Percentiles rank a stretch among this genome's conserved stretches.
Evolutionary conservation across 768 basidiomycete species (phyloP).

Genomic region (Pleurotus tuoliensis): DNA sequence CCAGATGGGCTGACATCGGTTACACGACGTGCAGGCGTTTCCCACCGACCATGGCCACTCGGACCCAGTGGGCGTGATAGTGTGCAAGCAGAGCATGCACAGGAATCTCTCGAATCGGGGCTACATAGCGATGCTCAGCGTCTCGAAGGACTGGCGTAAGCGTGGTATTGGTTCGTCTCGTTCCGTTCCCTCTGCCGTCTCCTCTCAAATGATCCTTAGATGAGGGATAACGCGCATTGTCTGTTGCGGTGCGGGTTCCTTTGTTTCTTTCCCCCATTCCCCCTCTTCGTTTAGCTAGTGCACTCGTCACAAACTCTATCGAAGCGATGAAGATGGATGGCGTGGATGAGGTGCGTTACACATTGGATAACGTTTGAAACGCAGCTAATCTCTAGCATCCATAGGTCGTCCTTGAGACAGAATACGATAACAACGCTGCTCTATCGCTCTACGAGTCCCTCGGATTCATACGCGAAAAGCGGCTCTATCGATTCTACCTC

Average conservation of each 20-base stretch:
- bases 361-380: neutral
- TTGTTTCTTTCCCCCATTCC: conserved; percentile 23
- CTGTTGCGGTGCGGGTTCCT: conserved; percentile 35
- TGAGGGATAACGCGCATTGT: conserved; percentile 38
- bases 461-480: conserved; percentile 95
- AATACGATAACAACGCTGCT: conserved; percentile 87
- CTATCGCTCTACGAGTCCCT: conserved; percentile 87
- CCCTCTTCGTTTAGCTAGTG: conserved; percentile 56
- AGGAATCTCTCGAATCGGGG: conserved; percentile 73
- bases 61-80: conserved; percentile 83
- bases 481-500: conserved; percentile 91
- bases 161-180: conserved; percentile 81
- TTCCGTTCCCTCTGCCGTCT: conserved; percentile 29
- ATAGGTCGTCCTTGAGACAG: conserved; percentile 93
- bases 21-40: conserved; percentile 45
- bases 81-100: conserved; percentile 96
- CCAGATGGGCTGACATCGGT: neutral
- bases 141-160: conserved; percentile 79
- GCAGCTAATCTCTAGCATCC: neutral
- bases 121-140: conserved; percentile 98
- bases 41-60: conserved; percentile 37
- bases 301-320: conserved; percentile 80
- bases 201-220: conserved; percentile 44
- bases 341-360: conserved; percentile 73
- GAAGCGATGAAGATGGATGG: conserved; percentile 78